phyloP scores from a whole-genome alignment of 2,329 filamentous ascomycete species.

The Trichoderma breve region DNA sequence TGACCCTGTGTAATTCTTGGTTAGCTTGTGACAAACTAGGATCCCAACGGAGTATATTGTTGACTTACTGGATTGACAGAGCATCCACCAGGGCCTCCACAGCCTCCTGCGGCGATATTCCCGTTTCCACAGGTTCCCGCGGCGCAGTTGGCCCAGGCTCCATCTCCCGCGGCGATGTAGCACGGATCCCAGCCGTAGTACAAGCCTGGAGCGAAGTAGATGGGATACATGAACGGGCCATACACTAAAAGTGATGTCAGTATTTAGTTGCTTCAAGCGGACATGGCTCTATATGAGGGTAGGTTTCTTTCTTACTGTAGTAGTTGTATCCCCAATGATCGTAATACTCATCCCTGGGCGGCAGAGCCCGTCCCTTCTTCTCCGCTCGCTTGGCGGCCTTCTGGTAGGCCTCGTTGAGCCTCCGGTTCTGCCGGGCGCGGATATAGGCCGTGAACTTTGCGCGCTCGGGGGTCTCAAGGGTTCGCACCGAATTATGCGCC shows the following conservation, averaged over 20 bases:
- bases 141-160: slow-evolving; percentile 40
- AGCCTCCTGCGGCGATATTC: slow-evolving; percentile 43
- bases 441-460: neutral
- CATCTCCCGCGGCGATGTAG: slow-evolving; percentile 33
- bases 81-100: slow-evolving; percentile 26
- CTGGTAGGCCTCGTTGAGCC: slow-evolving; percentile 55
- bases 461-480: slow-evolving; percentile 21
- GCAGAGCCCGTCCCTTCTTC: slow-evolving; percentile 49
- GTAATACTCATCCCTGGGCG: slow-evolving; percentile 49
- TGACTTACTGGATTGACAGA: slow-evolving; percentile 12
- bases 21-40: neutral
- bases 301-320: slow-evolving; percentile 30
- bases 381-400: slow-evolving; percentile 51
- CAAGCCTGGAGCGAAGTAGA: slow-evolving; percentile 43
- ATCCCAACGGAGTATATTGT: neutral
- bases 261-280: neutral
- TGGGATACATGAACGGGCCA: slow-evolving; percentile 45
- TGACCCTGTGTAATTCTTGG: neutral
- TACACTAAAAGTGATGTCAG: slow-evolving; percentile 38
- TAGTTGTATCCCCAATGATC: slow-evolving; percentile 56
- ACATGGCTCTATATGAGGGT: no score
- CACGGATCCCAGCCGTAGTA: slow-evolving; percentile 48
- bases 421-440: slow-evolving; percentile 27
- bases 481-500: slow-evolving; percentile 64
- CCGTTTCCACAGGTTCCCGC: slow-evolving; percentile 49